A percentile compares a stretch with the other conserved stretches of the same genome.
Conservation (phyloP, 768 basidiomycete species). For the Tulasnella sp. region DNA sequence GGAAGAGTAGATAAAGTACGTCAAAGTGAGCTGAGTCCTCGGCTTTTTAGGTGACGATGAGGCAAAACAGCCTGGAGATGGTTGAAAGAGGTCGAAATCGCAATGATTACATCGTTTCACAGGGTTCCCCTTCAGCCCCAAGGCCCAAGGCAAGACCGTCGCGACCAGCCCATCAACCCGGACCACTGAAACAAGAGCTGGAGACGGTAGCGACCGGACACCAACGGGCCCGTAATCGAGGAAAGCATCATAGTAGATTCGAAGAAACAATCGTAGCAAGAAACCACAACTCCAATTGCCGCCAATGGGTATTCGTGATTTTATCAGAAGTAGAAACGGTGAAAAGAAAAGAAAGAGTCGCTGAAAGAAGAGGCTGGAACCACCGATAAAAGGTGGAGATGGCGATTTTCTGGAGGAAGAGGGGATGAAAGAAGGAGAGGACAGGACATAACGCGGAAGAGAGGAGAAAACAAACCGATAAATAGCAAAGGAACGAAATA, state of each 20-base stretch:
- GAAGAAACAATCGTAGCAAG: conserved; percentile 30
- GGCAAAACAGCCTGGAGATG: background rate
- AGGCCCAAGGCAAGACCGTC: background rate
- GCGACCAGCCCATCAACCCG: background rate
- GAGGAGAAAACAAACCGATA: conserved; percentile 15
- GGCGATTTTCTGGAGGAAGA: conserved; percentile 26
- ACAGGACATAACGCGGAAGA: background rate
- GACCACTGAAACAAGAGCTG: background rate
- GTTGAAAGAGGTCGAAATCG: conserved; percentile 12
- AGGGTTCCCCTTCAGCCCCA: conserved; percentile 3
- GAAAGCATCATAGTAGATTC: background rate
- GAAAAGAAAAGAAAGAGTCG: conserved; percentile 32
- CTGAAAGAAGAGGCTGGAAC: background rate
- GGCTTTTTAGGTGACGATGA: background rate
- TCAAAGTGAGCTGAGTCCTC: background rate
- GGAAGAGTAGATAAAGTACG: too few species aligned
- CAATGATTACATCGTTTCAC: conserved; percentile 18
- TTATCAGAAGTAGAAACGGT: background rate
- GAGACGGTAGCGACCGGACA: background rate
- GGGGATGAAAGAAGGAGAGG: conserved; percentile 23
- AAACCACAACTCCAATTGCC: conserved; percentile 45
- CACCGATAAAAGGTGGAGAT: conserved; percentile 36
- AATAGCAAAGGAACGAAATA: conserved; percentile 23
- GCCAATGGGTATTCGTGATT: conserved; percentile 37
- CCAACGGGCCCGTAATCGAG: background rate